Evolutionary conservation across 306 rosid genomes (phyloP).

Genomic region (Cicer judaicum): DNA sequence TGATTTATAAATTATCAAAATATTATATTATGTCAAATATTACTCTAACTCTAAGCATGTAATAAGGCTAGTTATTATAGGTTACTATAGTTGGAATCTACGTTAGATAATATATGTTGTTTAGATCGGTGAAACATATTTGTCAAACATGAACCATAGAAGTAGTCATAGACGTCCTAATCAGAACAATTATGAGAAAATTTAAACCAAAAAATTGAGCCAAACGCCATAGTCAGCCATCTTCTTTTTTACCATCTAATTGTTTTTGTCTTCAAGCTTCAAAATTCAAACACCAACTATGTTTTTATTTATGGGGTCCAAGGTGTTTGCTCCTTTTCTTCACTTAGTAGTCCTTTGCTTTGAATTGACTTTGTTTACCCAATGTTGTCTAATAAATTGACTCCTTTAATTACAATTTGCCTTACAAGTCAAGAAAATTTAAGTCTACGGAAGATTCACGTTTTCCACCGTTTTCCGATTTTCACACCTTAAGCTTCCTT

Average conservation of each 20-base stretch:
- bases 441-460: conserved; percentile 36
- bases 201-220: neutral
- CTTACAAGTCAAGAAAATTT: conserved; percentile 41
- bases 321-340: conserved; percentile 1
- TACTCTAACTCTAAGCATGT: neutral
- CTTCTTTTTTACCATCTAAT: neutral
- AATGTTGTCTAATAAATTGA: conserved; percentile 35
- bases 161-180: conserved; percentile 10
- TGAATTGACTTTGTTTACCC: conserved; percentile 40
- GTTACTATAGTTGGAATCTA: neutral
- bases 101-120: neutral
- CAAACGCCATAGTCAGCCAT: conserved; percentile 29
- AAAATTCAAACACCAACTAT: conserved; percentile 11
- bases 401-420: conserved; percentile 34
- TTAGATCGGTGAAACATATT: conserved; percentile 38
- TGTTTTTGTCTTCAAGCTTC: conserved; percentile 40
- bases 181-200: conserved; percentile 6
- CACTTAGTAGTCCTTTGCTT: neutral
- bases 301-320: conserved; percentile 28
- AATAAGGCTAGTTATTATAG: neutral
- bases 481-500: conserved; percentile 25
- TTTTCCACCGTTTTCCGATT: conserved; percentile 30
- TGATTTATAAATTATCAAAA: too few relatives aligned
- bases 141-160: conserved; percentile 20
- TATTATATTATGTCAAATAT: too few relatives aligned